Conservation (phyloP, 2,329 filamentous ascomycete species). For the Pseudopithomyces maydicus region DNA sequence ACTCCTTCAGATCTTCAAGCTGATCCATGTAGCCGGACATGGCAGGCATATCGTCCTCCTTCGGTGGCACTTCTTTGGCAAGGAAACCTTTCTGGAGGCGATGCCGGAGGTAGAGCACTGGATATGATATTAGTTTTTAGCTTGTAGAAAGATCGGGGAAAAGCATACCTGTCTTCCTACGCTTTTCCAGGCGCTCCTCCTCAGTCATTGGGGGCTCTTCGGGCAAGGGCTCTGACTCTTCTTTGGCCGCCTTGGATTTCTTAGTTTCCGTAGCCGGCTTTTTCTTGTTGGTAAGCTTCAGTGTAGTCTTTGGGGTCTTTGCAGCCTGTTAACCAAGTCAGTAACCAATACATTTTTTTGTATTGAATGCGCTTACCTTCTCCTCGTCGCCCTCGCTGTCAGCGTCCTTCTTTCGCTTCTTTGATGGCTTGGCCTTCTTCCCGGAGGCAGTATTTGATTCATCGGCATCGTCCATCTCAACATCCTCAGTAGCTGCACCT, state of each 20-base stretch:
- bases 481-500: slow-evolving; percentile 39
- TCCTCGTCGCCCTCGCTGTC: slow-evolving; percentile 72
- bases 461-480: slow-evolving; percentile 47
- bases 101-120: slow-evolving; percentile 90
- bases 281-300: slow-evolving; percentile 49
- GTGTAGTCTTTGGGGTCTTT: slow-evolving; percentile 57
- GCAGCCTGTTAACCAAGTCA: slow-evolving; percentile 47
- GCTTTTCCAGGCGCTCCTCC: slow-evolving; percentile 61
- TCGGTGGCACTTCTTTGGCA: slow-evolving; percentile 80
- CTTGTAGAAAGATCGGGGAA: background rate
- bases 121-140: slow-evolving; percentile 7
- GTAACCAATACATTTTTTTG: slow-evolving; percentile 2
- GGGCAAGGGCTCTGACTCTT: slow-evolving; percentile 65
- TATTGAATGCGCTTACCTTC: slow-evolving; percentile 52
- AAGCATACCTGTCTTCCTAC: slow-evolving; percentile 59
- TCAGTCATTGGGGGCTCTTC: slow-evolving; percentile 60
- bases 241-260: slow-evolving; percentile 51
- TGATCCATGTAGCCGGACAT: slow-evolving; percentile 81
- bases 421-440: slow-evolving; percentile 42
- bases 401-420: slow-evolving; percentile 79
- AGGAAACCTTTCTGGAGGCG: slow-evolving; percentile 94
- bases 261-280: slow-evolving; percentile 51
- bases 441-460: slow-evolving; percentile 46
- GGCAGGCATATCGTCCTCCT: slow-evolving; percentile 79
- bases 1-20: slow-evolving; percentile 78